phyloP scores from a whole-genome alignment of 2,329 filamentous ascomycete genomes.

The Xylariaceae sp. region DNA sequence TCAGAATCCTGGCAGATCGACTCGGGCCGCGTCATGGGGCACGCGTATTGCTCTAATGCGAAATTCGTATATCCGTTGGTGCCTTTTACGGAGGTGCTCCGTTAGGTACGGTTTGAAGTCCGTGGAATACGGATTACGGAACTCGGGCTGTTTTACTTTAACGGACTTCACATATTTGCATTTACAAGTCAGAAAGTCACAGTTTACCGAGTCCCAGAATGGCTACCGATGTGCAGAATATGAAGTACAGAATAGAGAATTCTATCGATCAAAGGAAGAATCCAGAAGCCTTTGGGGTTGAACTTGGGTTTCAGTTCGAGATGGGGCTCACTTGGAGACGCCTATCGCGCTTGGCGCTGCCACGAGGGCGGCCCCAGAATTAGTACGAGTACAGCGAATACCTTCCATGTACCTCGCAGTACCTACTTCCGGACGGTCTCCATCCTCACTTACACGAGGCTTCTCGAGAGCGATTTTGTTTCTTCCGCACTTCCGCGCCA shows the following conservation, averaged over 20 bases:
- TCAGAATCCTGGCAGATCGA: neutral
- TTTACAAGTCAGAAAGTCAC: too few relatives aligned
- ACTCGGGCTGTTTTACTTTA: too few relatives aligned
- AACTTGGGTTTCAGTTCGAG: neutral
- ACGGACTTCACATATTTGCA: too few relatives aligned
- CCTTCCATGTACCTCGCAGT: neutral
- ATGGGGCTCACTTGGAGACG: neutral
- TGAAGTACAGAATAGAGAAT: too few relatives aligned
- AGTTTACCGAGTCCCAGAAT: too few relatives aligned
- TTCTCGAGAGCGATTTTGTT: neutral
- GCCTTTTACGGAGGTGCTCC: neutral
- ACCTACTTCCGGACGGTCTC: neutral
- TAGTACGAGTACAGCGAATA: too few relatives aligned
- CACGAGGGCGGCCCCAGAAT: neutral
- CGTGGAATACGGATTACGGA: neutral
- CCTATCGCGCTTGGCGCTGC: neutral
- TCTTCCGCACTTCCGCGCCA: neutral
- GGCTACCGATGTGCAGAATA: too few relatives aligned
- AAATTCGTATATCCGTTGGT: too few relatives aligned
- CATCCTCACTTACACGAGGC: neutral
- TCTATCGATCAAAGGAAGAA: neutral
- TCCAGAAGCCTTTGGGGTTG: neutral
- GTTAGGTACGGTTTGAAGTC: neutral
- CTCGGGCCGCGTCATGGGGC: neutral
- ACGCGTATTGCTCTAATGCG: too few relatives aligned